Evolutionary conservation across 768 basidiomycete species (phyloP).

Genomic region (Tricholoma matsutake): DNA sequence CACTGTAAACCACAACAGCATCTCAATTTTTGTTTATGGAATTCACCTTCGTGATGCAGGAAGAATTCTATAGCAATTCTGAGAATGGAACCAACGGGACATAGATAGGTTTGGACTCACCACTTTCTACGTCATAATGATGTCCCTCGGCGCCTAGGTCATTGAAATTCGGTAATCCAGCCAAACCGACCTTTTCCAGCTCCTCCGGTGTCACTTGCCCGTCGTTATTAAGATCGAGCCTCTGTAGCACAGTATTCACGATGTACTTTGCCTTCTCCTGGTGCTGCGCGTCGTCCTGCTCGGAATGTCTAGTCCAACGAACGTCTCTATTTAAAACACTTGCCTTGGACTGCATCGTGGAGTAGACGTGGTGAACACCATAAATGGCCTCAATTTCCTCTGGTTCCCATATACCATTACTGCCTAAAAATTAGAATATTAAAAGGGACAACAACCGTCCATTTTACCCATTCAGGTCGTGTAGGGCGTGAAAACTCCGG

Average conservation of each 20-base stretch:
- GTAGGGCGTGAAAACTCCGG: constrained; percentile 90
- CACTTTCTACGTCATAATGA: constrained; percentile 90
- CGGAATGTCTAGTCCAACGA: neutral
- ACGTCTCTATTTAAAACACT: neutral
- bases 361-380: constrained; percentile 90
- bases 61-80: constrained; percentile 66
- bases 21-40: neutral
- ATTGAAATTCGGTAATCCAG: constrained; percentile 80
- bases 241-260: constrained; percentile 63
- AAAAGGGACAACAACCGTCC: neutral
- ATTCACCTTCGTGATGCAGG: constrained; percentile 90
- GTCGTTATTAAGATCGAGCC: constrained; percentile 74
- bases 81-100: neutral
- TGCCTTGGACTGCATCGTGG: constrained; percentile 77
- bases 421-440: constrained; percentile 22
- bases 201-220: constrained; percentile 68
- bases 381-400: constrained; percentile 95
- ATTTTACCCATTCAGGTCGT: constrained; percentile 82
- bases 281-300: constrained; percentile 72
- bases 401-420: constrained; percentile 78
- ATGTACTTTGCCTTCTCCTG: constrained; percentile 80
- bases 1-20: neutral
- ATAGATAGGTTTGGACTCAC: constrained; percentile 39
- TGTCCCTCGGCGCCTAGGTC: constrained; percentile 86
- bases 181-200: constrained; percentile 67